Percentiles rank a stretch among this genome's conserved stretches.
Conservation (phyloP, 108 stramenopile genomes). For the Epipyxis sp. region DNA sequence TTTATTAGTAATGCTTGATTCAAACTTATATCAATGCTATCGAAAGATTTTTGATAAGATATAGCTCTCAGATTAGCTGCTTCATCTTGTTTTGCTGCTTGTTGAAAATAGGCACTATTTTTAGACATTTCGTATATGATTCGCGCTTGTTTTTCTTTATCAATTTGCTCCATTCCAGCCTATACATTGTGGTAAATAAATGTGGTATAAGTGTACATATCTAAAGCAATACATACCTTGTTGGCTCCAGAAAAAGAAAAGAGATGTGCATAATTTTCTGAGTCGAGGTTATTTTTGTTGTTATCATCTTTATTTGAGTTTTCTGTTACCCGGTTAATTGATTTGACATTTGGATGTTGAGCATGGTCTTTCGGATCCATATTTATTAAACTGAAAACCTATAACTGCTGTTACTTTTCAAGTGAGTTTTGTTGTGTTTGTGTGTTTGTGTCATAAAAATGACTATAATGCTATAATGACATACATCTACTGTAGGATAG, state of each 20-base stretch:
- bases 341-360: neutral
- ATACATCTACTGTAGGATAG: no score
- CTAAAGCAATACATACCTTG: no score
- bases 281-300: neutral
- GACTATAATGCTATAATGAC: no score
- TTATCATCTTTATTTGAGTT: neutral
- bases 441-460: no score
- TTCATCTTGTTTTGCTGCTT: conserved; percentile 44
- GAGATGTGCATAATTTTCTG: conserved; percentile 10
- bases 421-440: no score
- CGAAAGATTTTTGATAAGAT: no score
- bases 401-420: no score
- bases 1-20: no score
- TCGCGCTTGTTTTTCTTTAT: conserved; percentile 52
- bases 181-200: no score
- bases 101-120: conserved; percentile 45
- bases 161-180: conserved; percentile 57
- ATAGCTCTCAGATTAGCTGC: conserved; percentile 36
- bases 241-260: conserved; percentile 25
- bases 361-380: neutral
- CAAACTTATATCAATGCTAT: no score
- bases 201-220: no score
- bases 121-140: conserved; percentile 61
- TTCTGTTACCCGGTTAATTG: neutral
- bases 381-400: no score